Evolutionary conservation across 305 asterid species (phyloP), one percentile per base, ranked within the genome.

Genomic region (Coffea humblotiana): DNA sequence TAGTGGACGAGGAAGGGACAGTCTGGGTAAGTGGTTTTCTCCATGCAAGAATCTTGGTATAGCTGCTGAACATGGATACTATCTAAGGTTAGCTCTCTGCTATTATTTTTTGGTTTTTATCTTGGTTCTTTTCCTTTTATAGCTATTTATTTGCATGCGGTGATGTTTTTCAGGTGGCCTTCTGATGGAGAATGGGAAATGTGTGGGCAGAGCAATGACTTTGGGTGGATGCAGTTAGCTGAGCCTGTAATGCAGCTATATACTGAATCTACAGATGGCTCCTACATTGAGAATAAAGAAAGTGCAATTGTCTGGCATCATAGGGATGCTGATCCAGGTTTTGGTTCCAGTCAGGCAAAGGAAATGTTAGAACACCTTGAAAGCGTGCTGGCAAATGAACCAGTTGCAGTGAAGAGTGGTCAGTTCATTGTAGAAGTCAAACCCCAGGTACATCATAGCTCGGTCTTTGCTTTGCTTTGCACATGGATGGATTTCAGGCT

Each of bases 391-490:
- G 88, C 90, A 23, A 87, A 87, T 82, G 90, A 85, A 78, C 90
- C 90, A 77, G 90, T 87, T 49, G 84, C 84, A 11, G 90, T 85
- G 70, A 87, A 87, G 76, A 87, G 90, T 29, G 90, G 90, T 68
- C 90, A 87, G 79, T 87, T 81, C 85, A 87, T 87, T 80, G 89
- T 87, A 49, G 90, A 87, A 85, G 90, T 87, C 52, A 87, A 87
- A 79, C 90, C 90, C 61, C 90, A 87, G 89, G 90, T 87, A 74
- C 13, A 70, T 21, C 65, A 75, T 66, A 52, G 40, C 65, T 37
- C 25, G 9, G 9, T 49, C 61, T 51, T 29, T 29, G 32, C 32
- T 37, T 43, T 32, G 49, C 73, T 37, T 61, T 75, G 3, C 13
- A n/a, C 78, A 35, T 40, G 43, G 21, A 21, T 49, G 54, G 60